Base-by-base conservation (phyloP, 331 rosid genomes). In the Telfairia occidentalis region DNA sequence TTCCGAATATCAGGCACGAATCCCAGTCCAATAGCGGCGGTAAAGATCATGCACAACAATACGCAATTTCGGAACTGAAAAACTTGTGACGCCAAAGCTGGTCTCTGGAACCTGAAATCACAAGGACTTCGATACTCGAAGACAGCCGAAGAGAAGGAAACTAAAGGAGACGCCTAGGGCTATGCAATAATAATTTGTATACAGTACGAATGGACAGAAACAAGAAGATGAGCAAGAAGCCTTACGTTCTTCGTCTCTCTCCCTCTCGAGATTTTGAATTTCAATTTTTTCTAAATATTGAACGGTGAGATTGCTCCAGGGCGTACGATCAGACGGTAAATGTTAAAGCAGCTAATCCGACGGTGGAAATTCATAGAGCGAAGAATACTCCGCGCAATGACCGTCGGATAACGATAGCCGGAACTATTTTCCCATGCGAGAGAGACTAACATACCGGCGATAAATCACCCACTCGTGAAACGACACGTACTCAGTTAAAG, bases 231-330 rank as follows among this genome's bases (percentile, higher is more conserved):
- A 10, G 45, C 9, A 49, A 15, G 34, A 71, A 52, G 45, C 8
- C 23, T 64, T 49, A 18, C 59, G 76, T 83, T 85, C 94, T 88
- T 96, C 91, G 95, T 82, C 91, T 93, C 90, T 84, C 91, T 86
- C 65, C 73, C 73, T 67, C 53, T 84, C 77, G 74, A 85, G 84
- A 87, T 91, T 94, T 94, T 94, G 95, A 94, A 94, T 86, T 94
- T 74, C 92, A 90, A 89, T 89, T 87, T 94, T 70, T 91, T 77
- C 81, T 78, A 58, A 86, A 59, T 79, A 85, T 81, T 88, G 40
- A 80, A 94, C 91, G 98, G 95, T 58, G 52, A 10, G 89, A 84
- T 88, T 32, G 21, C 7, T 7, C 16, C 19, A 4, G 1, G 12
- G 0, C 4, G 3, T 59, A 23, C 42, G 9, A 90, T 85, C 92